A percentile compares a stretch with the other conserved stretches of the same genome.
Evolutionary conservation across 352 stramenopile genomes (phyloP).

Genomic region (Phytophthora aleatoria): DNA sequence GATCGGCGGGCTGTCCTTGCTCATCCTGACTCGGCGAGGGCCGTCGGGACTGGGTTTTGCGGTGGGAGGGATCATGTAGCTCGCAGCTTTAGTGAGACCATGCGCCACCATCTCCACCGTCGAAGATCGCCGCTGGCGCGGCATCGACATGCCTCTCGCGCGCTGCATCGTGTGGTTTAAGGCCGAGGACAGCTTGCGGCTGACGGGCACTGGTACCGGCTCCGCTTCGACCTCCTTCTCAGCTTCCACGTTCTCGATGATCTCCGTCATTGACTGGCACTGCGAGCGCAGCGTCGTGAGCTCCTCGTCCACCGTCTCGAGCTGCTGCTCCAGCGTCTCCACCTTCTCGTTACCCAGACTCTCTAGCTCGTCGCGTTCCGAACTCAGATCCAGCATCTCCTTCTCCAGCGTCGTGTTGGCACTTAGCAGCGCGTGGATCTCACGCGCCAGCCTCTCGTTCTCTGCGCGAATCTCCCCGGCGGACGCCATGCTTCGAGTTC

Average conservation of each 20-base stretch:
- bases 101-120: conserved; percentile 37
- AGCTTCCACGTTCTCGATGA: conserved; percentile 29
- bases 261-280: conserved; percentile 47
- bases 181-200: conserved; percentile 32
- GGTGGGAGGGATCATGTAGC: conserved; percentile 35
- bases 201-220: conserved; percentile 11
- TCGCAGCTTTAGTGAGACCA: conserved; percentile 39
- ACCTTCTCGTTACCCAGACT: conserved; percentile 44
- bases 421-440: conserved; percentile 64
- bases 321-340: conserved; percentile 53
- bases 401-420: conserved; percentile 71
- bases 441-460: conserved; percentile 55
- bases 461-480: conserved; percentile 51
- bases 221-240: conserved; percentile 36
- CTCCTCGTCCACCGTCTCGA: conserved; percentile 46
- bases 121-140: conserved; percentile 30
- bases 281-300: conserved; percentile 44
- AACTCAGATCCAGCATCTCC: conserved; percentile 57
- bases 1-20: conserved; percentile 39
- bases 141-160: conserved; percentile 40
- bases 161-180: conserved; percentile 40
- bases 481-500: conserved; percentile 27
- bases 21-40: conserved; percentile 33
- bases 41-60: conserved; percentile 14
- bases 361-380: conserved; percentile 51